Base-by-base conservation (phyloP, 768 basidiomycete genomes). In the Leucosporidium scottii region DNA sequence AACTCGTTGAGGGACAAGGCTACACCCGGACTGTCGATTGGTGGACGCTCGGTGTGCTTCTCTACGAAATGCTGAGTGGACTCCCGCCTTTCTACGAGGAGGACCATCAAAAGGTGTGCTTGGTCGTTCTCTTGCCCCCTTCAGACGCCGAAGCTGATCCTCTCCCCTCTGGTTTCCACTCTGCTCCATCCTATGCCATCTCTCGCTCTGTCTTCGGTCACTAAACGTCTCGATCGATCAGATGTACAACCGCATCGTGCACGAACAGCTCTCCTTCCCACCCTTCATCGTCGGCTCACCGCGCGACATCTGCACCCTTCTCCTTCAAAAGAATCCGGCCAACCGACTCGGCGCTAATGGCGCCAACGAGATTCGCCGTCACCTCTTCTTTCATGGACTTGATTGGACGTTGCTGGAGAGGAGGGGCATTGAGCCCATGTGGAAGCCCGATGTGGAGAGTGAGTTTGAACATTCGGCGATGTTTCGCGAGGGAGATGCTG, bases 1-100 rank as follows among this genome's bases (percentile, higher is more conserved):
- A 81, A 62, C 72, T 81, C 20, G 62, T 82, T 6, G 79, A 23
- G 0, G 81, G 81, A 2, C 80, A 81, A 56, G 80, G 81, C 3
- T 82, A 82, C 74, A 80, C 80, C 56, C 79, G 80, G 70, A 78
- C 69, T 25, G 94, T 97, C 65, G 94, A 97, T 77, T 97, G 94
- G 93, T 97, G 93, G 93, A 97, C 93, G 3, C 84, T 97, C 21
- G 94, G 94, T 61, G 93, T 97, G 10, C 81, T 98, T 47, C 76
- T 81, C 8, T 82, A 91, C 74, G 91, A 93, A 80, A 93, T 93
- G 94, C 83, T 98, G 25, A 89, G 92, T 15, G 94, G 94, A 25
- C 83, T 96, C 3, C 93, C 92, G 23, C 93, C 93, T 0, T 96
- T 94, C 82, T 96, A 94, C 77, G 92, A 93, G 87, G 93, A 97